phyloP scores from a whole-genome alignment of 305 asterid genomes.

The Solanum hybrid region DNA sequence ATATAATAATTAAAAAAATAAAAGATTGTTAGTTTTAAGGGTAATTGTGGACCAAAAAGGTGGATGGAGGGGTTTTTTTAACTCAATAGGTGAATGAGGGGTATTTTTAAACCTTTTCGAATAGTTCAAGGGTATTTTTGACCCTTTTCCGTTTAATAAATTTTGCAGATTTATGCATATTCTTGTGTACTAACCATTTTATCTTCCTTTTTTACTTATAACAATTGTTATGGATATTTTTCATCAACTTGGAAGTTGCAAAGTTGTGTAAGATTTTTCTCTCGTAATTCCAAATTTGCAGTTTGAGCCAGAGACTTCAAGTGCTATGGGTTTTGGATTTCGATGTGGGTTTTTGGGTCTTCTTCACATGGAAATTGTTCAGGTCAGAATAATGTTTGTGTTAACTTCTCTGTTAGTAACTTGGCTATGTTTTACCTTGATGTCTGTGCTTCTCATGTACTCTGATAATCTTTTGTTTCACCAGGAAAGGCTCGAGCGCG shows the following conservation, averaged over 20 bases:
- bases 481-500: constrained; percentile 99
- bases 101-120: no score
- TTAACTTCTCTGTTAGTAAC: constrained; percentile 13
- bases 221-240: neutral
- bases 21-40: no score
- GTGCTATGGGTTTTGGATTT: constrained; percentile 99
- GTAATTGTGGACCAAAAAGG: no score
- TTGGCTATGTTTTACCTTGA: constrained; percentile 11
- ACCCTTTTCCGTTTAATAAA: no score
- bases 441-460: neutral
- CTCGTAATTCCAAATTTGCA: constrained; percentile 22
- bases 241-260: neutral
- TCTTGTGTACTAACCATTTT: neutral
- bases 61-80: no score
- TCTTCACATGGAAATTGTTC: constrained; percentile 99
- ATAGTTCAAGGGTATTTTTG: no score
- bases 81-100: no score
- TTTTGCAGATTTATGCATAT: neutral
- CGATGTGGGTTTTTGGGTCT: constrained; percentile 98
- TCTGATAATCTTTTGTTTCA: constrained; percentile 24
- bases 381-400: constrained; percentile 36
- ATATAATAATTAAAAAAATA: no score
- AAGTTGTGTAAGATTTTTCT: neutral
- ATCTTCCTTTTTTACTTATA: neutral
- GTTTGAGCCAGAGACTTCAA: constrained; percentile 98